phyloP scores from a whole-genome alignment of 2,329 filamentous ascomycete species.

The Madurella mycetomatis region DNA sequence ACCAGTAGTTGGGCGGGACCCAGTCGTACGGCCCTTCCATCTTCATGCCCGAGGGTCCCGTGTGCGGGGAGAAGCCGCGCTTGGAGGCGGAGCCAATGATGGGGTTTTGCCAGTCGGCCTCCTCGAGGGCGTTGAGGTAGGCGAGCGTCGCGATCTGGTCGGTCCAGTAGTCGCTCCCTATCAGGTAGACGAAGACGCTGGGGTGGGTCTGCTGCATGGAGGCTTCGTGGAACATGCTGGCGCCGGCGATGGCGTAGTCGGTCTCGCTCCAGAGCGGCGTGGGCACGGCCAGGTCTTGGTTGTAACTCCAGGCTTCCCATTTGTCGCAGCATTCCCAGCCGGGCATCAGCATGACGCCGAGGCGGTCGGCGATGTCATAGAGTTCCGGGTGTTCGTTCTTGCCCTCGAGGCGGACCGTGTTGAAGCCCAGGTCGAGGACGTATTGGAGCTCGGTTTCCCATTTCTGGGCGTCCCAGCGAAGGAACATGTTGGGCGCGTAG shows the following conservation, averaged over 20 bases:
- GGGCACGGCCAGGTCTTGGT: constrained; percentile 44
- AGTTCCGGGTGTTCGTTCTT: constrained; percentile 60
- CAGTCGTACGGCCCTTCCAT: constrained; percentile 65
- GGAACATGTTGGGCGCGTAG: constrained; percentile 58
- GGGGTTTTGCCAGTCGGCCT: constrained; percentile 52
- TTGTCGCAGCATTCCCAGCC: constrained; percentile 67
- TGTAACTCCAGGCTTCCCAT: constrained; percentile 62
- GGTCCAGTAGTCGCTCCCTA: constrained; percentile 62
- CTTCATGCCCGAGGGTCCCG: constrained; percentile 58
- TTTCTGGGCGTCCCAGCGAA: constrained; percentile 49
- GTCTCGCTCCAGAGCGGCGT: constrained; percentile 42
- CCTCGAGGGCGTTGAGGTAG: constrained; percentile 48
- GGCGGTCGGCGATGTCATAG: constrained; percentile 53
- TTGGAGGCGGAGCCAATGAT: constrained; percentile 55
- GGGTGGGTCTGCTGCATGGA: constrained; percentile 57
- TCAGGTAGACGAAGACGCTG: constrained; percentile 52
- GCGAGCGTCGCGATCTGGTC: constrained; percentile 51
- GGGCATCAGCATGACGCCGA: constrained; percentile 58
- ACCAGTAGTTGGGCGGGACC: constrained; percentile 64
- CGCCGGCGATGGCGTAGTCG: constrained; percentile 53
- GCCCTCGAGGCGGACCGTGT: constrained; percentile 60
- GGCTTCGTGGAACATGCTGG: constrained; percentile 56
- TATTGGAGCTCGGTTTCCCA: constrained; percentile 48
- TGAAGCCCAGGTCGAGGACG: constrained; percentile 57
- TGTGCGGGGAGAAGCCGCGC: constrained; percentile 45